Base-by-base conservation (phyloP, 148 eudicot species). In the Chenopodium formosanum region DNA sequence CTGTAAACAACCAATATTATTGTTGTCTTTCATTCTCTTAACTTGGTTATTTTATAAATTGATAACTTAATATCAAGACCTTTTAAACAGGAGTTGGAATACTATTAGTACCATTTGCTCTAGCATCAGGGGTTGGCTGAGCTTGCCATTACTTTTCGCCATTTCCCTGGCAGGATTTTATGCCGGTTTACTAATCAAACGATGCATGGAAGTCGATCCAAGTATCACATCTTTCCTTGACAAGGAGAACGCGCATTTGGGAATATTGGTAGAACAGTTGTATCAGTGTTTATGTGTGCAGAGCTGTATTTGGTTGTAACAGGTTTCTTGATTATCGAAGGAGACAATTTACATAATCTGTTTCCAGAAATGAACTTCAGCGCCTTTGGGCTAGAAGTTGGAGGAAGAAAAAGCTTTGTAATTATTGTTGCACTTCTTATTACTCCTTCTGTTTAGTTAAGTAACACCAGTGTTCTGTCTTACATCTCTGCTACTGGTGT, bases 401-500 rank as follows among this genome's bases (percentile, higher is more conserved):
- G 79, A 37, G 91, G 89, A 32, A 87, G 66, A 73, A 81, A 79
- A 66, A 44, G 85, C 78, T 83, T 89, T 53, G 77, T 87, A 6
- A 10, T 89, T 0, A 67, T 87, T 27, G 84, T 80, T 9, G 88
- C 82, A 6, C 79, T 89, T 3, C 60, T 89, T 9, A 80, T 87
- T 70, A 27, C 86, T 71, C 91, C 91, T 4, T 79, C 87, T 0
- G 85, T 89, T 46, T 83, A 80, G 89, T 75, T 87, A 4, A 74
- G 76, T 2, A 80, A 85, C 82, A 48, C 85, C 32, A 85, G 79
- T 76, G 22, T 87, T 63, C 84, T 85, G 13, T 85, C 89, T n/a
- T 87, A 81, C 64, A 76, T 89, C 60, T 89, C 91, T 17, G 89
- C 89, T 22, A 87, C 79, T 44, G 91, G 91, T 63, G 89, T 89